Conservation (phyloP, 148 eudicot genomes). For the Fallopia convolvulus region DNA sequence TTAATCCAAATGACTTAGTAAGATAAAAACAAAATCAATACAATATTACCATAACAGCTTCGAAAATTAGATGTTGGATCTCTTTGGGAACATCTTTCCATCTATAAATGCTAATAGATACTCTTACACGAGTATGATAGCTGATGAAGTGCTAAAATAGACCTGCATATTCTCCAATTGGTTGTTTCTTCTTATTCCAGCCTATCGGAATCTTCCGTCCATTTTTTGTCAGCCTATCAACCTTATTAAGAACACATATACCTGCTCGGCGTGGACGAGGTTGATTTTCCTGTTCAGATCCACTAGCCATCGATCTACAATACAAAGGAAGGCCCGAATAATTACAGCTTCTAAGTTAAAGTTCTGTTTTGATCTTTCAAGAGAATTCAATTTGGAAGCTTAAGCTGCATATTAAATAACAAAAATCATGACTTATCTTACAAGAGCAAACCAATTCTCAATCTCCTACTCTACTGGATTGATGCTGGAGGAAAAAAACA, state of each 20-base stretch:
- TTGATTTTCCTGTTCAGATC: background rate
- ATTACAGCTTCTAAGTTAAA: no score
- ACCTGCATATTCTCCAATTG: background rate
- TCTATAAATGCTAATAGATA: background rate
- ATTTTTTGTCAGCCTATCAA: background rate
- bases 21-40: background rate
- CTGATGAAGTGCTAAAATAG: background rate
- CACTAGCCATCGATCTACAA: background rate
- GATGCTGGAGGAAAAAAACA: no score
- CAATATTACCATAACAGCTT: background rate
- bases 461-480: no score
- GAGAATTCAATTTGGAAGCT: no score
- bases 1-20: no score
- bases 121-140: background rate
- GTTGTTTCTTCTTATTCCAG: background rate
- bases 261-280: background rate
- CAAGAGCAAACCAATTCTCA: no score
- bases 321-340: no score
- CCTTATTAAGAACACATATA: background rate
- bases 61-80: background rate
- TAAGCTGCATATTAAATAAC: no score
- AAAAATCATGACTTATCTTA: no score
- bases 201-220: background rate
- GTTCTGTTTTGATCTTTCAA: no score
- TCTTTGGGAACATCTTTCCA: background rate